Percentiles rank a stretch among this genome's conserved stretches.
Evolutionary conservation across 2,329 filamentous ascomycete species (phyloP).

Genomic region (Cylindrodendrum hubeiense): DNA sequence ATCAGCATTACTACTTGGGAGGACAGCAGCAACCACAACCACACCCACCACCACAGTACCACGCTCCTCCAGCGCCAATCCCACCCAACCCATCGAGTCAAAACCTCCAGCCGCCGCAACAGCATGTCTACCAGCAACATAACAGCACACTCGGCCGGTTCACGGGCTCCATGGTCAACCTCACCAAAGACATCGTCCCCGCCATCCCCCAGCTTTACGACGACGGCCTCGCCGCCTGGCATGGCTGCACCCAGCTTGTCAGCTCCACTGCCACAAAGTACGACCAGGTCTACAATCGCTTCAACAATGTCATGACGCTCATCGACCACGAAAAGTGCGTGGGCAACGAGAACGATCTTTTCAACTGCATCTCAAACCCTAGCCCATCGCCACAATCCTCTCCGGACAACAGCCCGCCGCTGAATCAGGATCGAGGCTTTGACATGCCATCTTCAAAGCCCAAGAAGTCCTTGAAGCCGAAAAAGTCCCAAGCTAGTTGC

Average conservation of each 20-base stretch:
- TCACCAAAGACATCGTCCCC: conserved; percentile 57
- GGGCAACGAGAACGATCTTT: conserved; percentile 68
- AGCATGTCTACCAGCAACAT: conserved; percentile 18
- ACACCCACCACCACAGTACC: conserved; percentile 18
- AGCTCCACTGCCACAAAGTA: conserved; percentile 62
- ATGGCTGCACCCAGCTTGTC: conserved; percentile 56
- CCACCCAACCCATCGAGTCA: not conserved
- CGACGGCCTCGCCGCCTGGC: conserved; percentile 58
- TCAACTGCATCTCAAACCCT: conserved; percentile 51
- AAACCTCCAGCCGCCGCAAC: not conserved
- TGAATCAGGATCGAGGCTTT: conserved; percentile 22
- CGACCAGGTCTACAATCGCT: conserved; percentile 71
- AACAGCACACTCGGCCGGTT: conserved; percentile 48
- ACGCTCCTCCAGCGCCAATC: conserved; percentile 5
- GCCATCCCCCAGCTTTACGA: conserved; percentile 53
- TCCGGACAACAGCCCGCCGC: not conserved
- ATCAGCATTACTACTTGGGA: conserved; percentile 64
- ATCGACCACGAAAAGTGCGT: conserved; percentile 74
- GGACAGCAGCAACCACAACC: conserved; percentile 5
- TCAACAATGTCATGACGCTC: conserved; percentile 77
- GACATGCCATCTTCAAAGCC: not conserved
- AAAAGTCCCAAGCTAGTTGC: conserved; percentile 27
- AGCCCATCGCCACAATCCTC: not conserved
- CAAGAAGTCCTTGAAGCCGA: conserved; percentile 33
- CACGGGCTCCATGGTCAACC: conserved; percentile 56